Conservation (phyloP, 768 basidiomycete species). For the Mycena crocata region DNA sequence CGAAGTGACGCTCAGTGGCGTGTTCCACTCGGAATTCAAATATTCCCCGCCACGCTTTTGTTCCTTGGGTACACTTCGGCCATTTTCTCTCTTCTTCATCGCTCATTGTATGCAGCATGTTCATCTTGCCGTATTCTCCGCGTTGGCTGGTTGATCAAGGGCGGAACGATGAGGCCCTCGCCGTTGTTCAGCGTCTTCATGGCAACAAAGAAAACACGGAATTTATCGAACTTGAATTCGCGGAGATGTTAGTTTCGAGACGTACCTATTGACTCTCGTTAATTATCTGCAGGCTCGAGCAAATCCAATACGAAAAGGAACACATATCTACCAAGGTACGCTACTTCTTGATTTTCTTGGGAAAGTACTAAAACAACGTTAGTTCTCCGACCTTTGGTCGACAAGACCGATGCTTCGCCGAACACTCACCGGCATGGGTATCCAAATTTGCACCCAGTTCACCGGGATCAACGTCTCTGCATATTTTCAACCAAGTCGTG, state of each 20-base stretch:
- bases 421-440: constrained; percentile 60
- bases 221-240: constrained; percentile 63
- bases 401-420: constrained; percentile 60
- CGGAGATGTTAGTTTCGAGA: constrained; percentile 61
- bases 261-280: constrained; percentile 41
- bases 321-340: constrained; percentile 54
- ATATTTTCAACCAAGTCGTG: constrained; percentile 38
- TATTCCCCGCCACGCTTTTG: constrained; percentile 66
- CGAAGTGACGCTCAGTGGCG: constrained; percentile 63
- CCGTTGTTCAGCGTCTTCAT: constrained; percentile 66
- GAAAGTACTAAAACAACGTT: background rate
- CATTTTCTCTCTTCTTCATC: constrained; percentile 2
- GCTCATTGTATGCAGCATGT: constrained; percentile 45
- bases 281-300: constrained; percentile 53
- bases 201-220: constrained; percentile 54
- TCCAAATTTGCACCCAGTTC: constrained; percentile 71
- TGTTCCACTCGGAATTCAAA: constrained; percentile 66
- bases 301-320: constrained; percentile 61
- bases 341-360: background rate
- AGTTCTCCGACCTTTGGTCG: constrained; percentile 55
- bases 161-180: constrained; percentile 57
- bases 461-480: constrained; percentile 71
- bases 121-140: constrained; percentile 60
- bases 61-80: constrained; percentile 46
- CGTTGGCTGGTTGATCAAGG: constrained; percentile 65